Conservation (phyloP, 352 stramenopile species). For the Phytophthora capsici region DNA sequence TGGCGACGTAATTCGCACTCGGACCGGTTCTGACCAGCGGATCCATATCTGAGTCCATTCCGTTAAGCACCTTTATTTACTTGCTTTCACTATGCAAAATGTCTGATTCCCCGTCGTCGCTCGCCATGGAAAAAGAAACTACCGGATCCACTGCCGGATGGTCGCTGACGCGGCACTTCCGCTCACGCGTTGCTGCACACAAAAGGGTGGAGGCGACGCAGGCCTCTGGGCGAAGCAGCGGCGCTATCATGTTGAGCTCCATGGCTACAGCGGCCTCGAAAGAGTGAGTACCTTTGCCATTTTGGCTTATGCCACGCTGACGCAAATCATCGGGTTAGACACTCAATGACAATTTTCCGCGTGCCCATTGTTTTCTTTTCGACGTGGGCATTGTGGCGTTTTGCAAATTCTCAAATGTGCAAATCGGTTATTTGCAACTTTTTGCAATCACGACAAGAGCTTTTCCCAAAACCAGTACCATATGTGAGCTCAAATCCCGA, state of each 20-base stretch:
- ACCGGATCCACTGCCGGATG: slow-evolving; percentile 4
- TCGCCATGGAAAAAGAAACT: slow-evolving; percentile 8
- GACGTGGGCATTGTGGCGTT: slow-evolving; percentile 12
- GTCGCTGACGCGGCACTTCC: neutral
- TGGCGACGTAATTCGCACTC: slow-evolving; percentile 3
- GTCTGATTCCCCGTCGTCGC: slow-evolving; percentile 14
- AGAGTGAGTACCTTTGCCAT: slow-evolving; percentile 25
- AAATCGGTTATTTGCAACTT: neutral
- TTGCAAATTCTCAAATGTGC: slow-evolving; percentile 27
- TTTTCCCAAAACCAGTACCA: too few relatives aligned
- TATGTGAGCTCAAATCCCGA: too few relatives aligned
- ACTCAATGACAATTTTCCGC: slow-evolving; percentile 11
- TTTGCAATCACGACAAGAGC: too few relatives aligned
- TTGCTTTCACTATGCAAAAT: slow-evolving; percentile 18
- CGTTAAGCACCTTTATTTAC: slow-evolving; percentile 3
- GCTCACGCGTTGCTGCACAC: slow-evolving; percentile 1
- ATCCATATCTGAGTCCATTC: slow-evolving; percentile 17
- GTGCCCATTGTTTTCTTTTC: slow-evolving; percentile 9
- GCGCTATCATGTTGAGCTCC: slow-evolving; percentile 20
- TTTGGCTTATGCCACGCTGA: slow-evolving; percentile 7
- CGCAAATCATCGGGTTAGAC: slow-evolving; percentile 5
- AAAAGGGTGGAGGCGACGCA: slow-evolving; percentile 1
- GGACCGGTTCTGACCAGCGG: slow-evolving; percentile 18
- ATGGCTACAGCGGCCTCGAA: slow-evolving; percentile 20
- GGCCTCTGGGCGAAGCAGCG: neutral